Conservation (phyloP, 192 early-diverging fungal genomes). For the Coemansia sp. region DNA sequence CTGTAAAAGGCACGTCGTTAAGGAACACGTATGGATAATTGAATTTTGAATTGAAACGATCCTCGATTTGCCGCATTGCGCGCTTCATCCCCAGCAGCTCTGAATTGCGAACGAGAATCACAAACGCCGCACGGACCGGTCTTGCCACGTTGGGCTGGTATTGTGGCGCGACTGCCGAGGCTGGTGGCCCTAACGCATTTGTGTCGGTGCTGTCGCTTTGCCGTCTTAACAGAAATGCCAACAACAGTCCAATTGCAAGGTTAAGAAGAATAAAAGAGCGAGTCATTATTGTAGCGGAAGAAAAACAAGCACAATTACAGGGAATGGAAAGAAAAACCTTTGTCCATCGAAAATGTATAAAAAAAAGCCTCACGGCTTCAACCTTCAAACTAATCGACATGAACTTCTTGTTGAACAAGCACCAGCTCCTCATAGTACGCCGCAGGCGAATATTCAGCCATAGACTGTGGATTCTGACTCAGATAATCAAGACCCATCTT, state of each 20-base stretch:
- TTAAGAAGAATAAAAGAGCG: constrained; percentile 17
- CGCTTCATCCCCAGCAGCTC: constrained; percentile 65
- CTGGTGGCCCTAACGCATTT: background rate
- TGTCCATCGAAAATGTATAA: too few relatives aligned
- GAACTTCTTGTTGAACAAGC: constrained; percentile 44
- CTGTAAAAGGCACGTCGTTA: constrained; percentile 75
- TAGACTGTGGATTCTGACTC: constrained; percentile 17
- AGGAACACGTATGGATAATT: constrained; percentile 88
- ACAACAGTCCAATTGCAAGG: constrained; percentile 30
- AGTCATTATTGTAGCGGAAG: background rate
- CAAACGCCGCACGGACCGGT: constrained; percentile 66
- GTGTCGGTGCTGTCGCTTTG: background rate
- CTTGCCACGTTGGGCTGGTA: constrained; percentile 25
- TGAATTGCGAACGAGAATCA: constrained; percentile 75
- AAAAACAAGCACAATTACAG: too few relatives aligned
- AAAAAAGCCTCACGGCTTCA: background rate
- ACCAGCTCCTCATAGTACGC: constrained; percentile 46
- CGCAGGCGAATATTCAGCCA: constrained; percentile 18
- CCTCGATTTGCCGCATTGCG: constrained; percentile 75
- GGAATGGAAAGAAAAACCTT: too few relatives aligned
- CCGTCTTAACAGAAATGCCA: constrained; percentile 15
- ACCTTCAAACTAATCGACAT: constrained; percentile 8
- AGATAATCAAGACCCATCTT: constrained; percentile 32
- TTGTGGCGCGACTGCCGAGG: constrained; percentile 5
- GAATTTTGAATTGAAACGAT: constrained; percentile 77